Evolutionary conservation across 768 basidiomycete genomes (phyloP), one percentile per base, ranked within the genome.

Genomic region (Leucocoprinus birnbaumii): DNA sequence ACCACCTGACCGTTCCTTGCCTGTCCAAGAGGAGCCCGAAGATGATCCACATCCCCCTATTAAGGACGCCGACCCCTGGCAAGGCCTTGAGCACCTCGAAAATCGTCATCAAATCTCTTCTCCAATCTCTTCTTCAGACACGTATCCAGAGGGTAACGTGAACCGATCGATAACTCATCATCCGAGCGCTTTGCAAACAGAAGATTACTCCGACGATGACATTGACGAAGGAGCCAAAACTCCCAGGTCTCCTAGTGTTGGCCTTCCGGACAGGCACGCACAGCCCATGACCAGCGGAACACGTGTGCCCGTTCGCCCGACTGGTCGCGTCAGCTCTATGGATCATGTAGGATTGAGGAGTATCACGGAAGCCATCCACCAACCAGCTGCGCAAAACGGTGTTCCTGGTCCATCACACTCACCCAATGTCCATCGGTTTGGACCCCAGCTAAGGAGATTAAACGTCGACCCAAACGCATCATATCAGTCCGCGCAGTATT

Each of bases 21-120:
- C 88, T 18, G 79, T 89, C 2, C 88, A 91, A 66, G 88, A 90
- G 64, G 87, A 89, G 58, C 77, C 78, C 25, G 87, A 89, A 61
- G 87, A 89, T 60, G 86, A 88, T 58, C 47, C 69, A 75, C 16
- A 68, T 68, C 2, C 61, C 68, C 11, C 55, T 60, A 35, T 60
- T 67, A 22, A 77, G 75, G 62, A 71, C 27, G n/a, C n/a, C n/a
- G 64, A 69, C 58, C 65, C 68, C 43, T 71, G 71, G 68, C 66
- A 71, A 54, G 63, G 67, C 26, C 62, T 58, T 16, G 68, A 71
- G 51, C 68, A 69, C 40, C 69, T 71, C 48, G 64, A 72, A 18
- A 67, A 73, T 19, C 61, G 61, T 2, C 73, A 67, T 55, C 70
- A 63, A 50, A 65, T 70, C 13, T 65, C 70, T 41, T 81, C 80